A percentile compares a stretch with the other conserved stretches of the same genome.
phyloP scores from a whole-genome alignment of 1,284 basidiomycete species.

The Rhodotorula sp. region DNA sequence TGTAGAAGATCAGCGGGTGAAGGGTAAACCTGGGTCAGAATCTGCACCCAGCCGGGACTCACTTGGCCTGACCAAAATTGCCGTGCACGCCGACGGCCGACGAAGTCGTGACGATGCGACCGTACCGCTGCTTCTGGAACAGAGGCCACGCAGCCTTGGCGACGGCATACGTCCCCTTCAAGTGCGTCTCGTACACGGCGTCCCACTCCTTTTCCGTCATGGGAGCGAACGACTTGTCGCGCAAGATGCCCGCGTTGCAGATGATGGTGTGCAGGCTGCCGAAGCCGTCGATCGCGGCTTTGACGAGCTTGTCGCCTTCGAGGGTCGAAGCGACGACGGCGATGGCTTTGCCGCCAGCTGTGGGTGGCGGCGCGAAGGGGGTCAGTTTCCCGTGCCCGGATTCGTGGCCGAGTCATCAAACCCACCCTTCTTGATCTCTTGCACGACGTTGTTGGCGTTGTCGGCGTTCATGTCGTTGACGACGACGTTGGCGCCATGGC shows the following conservation, averaged over 20 bases:
- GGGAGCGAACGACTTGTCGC: slow-evolving; percentile 68
- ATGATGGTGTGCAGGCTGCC: slow-evolving; percentile 79
- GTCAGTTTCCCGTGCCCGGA: background rate
- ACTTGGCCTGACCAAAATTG: slow-evolving; percentile 78
- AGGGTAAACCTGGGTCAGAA: too few species aligned
- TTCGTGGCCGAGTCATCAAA: slow-evolving; percentile 31
- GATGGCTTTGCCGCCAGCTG: slow-evolving; percentile 83
- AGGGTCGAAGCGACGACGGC: slow-evolving; percentile 81
- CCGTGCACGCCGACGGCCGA: slow-evolving; percentile 72
- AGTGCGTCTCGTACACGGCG: slow-evolving; percentile 80
- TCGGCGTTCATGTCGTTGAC: slow-evolving; percentile 82
- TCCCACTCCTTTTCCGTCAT: slow-evolving; percentile 96
- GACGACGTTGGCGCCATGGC: slow-evolving; percentile 90
- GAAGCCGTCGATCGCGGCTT: slow-evolving; percentile 81
- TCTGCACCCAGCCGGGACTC: too few species aligned
- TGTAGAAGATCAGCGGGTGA: too few species aligned
- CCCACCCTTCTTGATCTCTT: slow-evolving; percentile 77
- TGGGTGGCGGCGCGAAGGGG: background rate
- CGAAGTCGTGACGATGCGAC: slow-evolving; percentile 89
- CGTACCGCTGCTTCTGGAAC: slow-evolving; percentile 96
- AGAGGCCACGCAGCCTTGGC: slow-evolving; percentile 94
- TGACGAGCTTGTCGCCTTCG: slow-evolving; percentile 86
- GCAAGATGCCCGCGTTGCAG: slow-evolving; percentile 91
- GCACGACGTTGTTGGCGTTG: slow-evolving; percentile 78
- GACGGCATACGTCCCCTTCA: slow-evolving; percentile 60